phyloP scores from a whole-genome alignment of 352 stramenopile genomes.

The Phytophthora hybrid region DNA sequence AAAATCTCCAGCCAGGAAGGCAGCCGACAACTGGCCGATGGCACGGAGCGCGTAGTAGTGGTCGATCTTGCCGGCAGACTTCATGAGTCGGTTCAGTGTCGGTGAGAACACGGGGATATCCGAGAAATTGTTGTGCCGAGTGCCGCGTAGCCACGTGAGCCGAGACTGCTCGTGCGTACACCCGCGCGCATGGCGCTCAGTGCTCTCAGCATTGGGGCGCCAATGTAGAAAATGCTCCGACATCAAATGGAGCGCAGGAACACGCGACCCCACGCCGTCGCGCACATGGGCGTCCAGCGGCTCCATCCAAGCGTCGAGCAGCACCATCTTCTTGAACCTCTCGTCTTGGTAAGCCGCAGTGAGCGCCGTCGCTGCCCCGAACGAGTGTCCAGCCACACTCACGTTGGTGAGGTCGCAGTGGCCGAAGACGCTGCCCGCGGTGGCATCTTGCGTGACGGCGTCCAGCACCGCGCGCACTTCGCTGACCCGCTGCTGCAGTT shows the following conservation, averaged over 20 bases:
- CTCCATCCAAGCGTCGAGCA: conserved; percentile 78
- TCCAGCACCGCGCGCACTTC: conserved; percentile 62
- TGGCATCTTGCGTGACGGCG: conserved; percentile 27
- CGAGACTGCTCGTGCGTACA: conserved; percentile 47
- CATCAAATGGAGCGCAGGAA: conserved; percentile 65
- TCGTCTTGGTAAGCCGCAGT: conserved; percentile 57
- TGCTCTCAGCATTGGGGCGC: conserved; percentile 57
- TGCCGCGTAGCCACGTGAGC: conserved; percentile 51
- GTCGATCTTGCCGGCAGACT: conserved; percentile 59
- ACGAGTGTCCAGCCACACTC: conserved; percentile 66
- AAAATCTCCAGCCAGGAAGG: conserved; percentile 56
- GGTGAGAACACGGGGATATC: conserved; percentile 76
- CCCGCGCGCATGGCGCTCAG: conserved; percentile 46
- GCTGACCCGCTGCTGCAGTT: conserved; percentile 61
- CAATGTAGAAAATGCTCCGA: conserved; percentile 73
- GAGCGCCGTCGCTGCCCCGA: conserved; percentile 67
- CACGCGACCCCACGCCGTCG: conserved; percentile 42
- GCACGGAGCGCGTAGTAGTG: conserved; percentile 51
- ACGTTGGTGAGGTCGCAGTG: conserved; percentile 46
- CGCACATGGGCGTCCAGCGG: conserved; percentile 53
- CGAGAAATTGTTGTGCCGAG: conserved; percentile 80
- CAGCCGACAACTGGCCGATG: conserved; percentile 53
- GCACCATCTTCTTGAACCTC: conserved; percentile 55
- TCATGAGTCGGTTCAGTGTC: conserved; percentile 56
- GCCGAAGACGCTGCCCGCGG: conserved; percentile 37